Conservation (phyloP, 2,329 filamentous ascomycete species). For the Calonectria pseudoturangicola region DNA sequence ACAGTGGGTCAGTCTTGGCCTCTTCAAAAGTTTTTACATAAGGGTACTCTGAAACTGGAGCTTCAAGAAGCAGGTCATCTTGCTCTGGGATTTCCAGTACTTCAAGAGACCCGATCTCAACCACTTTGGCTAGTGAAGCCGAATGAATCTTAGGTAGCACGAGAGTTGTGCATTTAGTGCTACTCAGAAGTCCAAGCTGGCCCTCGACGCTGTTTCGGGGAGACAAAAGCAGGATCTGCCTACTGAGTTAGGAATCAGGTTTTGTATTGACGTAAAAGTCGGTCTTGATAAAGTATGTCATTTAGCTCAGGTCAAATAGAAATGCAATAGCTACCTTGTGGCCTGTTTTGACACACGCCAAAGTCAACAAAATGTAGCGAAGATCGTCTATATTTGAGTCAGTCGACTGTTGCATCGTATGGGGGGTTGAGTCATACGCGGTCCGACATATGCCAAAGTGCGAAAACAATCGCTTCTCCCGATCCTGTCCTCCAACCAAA, state of each 20-base stretch:
- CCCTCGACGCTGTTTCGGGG: constrained; percentile 8
- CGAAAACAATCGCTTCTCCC: constrained; percentile 9
- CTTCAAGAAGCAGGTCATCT: not conserved
- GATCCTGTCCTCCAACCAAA: not conserved
- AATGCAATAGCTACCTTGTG: not conserved
- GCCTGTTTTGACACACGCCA: constrained; percentile 13
- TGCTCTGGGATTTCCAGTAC: constrained; percentile 1
- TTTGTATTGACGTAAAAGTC: too few species aligned
- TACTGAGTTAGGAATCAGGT: not conserved
- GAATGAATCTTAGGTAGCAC: not conserved
- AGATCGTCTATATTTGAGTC: not conserved
- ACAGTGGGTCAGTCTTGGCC: not conserved
- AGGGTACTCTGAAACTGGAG: not conserved
- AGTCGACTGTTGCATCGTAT: not conserved
- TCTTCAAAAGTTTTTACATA: not conserved
- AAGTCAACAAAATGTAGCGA: constrained; percentile 14
- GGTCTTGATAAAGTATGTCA: not conserved
- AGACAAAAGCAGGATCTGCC: not conserved
- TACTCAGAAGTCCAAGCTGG: not conserved
- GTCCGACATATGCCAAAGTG: constrained; percentile 2
- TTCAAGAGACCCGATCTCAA: not conserved
- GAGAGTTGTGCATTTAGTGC: not conserved
- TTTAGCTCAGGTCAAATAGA: too few species aligned
- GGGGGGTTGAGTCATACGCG: not conserved
- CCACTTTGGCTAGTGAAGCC: not conserved